Evolutionary conservation across 2,329 filamentous ascomycete species (phyloP).

Genomic region (Curvularia sp.): DNA sequence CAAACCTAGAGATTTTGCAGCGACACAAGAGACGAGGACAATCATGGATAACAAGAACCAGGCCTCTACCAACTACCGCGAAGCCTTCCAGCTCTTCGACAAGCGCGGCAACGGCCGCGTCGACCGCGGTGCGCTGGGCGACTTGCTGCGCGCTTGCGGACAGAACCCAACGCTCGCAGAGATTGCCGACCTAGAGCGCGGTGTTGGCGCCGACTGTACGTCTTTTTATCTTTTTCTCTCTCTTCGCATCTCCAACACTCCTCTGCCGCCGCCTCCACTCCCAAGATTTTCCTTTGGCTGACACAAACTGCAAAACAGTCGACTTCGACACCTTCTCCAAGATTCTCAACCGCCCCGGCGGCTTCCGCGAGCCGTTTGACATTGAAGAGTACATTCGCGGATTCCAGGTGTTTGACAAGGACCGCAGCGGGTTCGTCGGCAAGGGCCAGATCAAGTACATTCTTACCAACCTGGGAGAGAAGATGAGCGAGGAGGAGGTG

Average conservation of each 20-base stretch:
- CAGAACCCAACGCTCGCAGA: constrained; percentile 97
- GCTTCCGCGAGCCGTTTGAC: constrained; percentile 97
- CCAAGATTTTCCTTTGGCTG: no score
- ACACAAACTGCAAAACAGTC: constrained; percentile 62
- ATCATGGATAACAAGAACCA: constrained; percentile 54
- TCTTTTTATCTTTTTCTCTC: constrained; percentile 35
- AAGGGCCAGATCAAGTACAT: constrained; percentile 98
- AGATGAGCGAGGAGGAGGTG: constrained; percentile 99
- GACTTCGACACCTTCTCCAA: constrained; percentile 98
- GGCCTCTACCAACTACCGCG: constrained; percentile 97
- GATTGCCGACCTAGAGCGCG: constrained; percentile 91
- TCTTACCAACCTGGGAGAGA: constrained; percentile 96
- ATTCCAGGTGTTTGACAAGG: constrained; percentile 99
- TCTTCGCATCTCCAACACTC: no score
- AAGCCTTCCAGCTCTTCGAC: constrained; percentile 99
- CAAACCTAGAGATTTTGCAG: neutral
- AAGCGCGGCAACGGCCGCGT: constrained; percentile 98
- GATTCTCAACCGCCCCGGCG: constrained; percentile 94
- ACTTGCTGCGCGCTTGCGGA: constrained; percentile 93
- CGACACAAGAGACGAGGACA: constrained; percentile 22
- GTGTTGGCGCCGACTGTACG: constrained; percentile 89
- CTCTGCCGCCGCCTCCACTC: no score
- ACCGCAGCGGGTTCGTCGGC: constrained; percentile 96
- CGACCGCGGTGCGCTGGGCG: constrained; percentile 82
- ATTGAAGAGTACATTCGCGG: constrained; percentile 98